Conservation (phyloP, 371 early-diverging fungal species). For the Rhizomucor miehei region DNA sequence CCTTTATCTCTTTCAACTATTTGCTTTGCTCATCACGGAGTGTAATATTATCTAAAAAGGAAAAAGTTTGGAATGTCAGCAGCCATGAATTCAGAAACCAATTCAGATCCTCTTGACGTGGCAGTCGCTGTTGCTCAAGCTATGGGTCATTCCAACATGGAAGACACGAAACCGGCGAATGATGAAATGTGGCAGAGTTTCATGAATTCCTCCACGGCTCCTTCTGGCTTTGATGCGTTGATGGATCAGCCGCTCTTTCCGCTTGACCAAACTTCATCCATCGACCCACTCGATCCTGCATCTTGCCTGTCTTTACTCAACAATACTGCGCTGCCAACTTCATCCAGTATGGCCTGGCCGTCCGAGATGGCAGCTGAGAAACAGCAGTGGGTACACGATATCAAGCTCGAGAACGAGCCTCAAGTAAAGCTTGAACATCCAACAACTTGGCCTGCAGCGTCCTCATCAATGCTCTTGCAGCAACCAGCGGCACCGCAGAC, state of each 20-base stretch:
- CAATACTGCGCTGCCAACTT: background rate
- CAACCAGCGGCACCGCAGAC: background rate
- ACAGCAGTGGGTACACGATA: too few species aligned
- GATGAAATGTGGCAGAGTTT: too few species aligned
- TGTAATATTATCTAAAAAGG: too few species aligned
- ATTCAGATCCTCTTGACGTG: conserved; percentile 17
- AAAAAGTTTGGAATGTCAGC: too few species aligned
- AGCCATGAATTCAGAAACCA: conserved; percentile 3
- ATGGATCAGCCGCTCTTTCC: conserved; percentile 9
- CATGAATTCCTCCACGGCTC: too few species aligned
- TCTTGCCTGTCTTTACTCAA: conserved; percentile 10
- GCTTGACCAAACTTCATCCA: conserved; percentile 7
- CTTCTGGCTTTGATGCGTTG: background rate
- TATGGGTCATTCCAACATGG: conserved; percentile 11
- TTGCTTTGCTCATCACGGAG: too few species aligned
- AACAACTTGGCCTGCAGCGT: background rate
- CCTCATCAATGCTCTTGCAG: too few species aligned
- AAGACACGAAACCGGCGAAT: too few species aligned
- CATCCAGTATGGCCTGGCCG: background rate
- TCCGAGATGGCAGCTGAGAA: too few species aligned
- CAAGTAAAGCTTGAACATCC: too few species aligned
- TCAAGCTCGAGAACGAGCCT: too few species aligned
- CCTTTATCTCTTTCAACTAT: too few species aligned
- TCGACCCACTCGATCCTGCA: conserved; percentile 11
- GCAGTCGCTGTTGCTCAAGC: conserved; percentile 19